These are phyloP conservation scores for Inga laurina DNA, from an alignment of 306 rosid genomes.

Conservation along the genomic window DNA sequence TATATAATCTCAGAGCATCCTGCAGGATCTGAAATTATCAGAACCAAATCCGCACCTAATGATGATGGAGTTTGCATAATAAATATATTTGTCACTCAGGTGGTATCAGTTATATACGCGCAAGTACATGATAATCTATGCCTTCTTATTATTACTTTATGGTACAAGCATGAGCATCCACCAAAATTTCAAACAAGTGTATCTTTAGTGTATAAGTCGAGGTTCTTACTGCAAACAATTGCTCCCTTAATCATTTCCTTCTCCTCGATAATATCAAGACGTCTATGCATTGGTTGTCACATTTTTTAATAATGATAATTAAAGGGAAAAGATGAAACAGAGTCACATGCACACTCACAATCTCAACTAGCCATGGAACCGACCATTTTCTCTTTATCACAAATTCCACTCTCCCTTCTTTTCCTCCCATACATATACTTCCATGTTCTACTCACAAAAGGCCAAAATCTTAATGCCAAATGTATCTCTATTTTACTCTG, in stretches of 20 bases:
- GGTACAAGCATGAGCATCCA: conserved; percentile 1
- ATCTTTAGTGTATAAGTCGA: not conserved
- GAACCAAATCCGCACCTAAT: not conserved
- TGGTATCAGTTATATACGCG: not conserved
- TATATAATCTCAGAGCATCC: not conserved
- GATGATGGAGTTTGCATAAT: not conserved
- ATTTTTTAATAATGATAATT: not conserved
- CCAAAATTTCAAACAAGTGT: not conserved
- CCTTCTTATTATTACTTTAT: not conserved
- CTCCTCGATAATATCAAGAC: conserved; percentile 15
- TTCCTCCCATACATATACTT: not conserved
- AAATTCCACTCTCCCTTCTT: not conserved
- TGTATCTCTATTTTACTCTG: not conserved
- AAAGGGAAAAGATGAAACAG: not conserved
- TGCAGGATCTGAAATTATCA: not conserved
- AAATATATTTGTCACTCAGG: not conserved
- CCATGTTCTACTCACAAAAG: not conserved
- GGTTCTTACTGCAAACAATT: conserved; percentile 1
- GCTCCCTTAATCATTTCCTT: not conserved
- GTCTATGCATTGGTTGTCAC: not conserved
- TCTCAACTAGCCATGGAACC: not conserved
- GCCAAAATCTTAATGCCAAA: not conserved
- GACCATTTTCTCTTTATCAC: conserved; percentile 26
- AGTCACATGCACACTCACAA: conserved; percentile 19
- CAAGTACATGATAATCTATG: not conserved